These are phyloP conservation scores for Endotrypanum monterogeii DNA, from an alignment of 208 protist species.

Conservation along the genomic window DNA sequence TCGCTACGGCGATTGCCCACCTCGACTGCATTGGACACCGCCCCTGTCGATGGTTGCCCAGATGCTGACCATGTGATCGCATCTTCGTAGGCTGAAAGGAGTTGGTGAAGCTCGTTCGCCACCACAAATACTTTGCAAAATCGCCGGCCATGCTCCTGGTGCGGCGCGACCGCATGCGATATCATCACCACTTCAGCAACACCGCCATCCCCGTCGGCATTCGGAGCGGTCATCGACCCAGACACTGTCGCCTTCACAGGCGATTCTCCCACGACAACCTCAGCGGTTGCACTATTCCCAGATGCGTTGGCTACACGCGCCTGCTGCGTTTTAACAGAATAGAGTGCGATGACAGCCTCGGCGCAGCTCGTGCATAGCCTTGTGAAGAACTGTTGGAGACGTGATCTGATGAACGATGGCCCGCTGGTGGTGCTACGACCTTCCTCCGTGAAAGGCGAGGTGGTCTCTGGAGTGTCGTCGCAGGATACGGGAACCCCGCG, in stretches of 20 bases:
- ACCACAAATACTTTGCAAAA: conserved; percentile 1
- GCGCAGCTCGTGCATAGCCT: conserved; percentile 11
- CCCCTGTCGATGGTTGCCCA: background rate
- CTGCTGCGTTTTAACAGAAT: background rate
- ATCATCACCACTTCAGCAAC: background rate
- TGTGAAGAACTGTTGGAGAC: background rate
- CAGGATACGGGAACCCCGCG: background rate
- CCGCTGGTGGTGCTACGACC: background rate
- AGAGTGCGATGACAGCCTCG: background rate
- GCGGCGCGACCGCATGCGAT: background rate
- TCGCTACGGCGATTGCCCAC: background rate
- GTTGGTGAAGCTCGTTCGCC: conserved; percentile 9
- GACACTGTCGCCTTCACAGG: background rate
- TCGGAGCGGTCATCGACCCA: background rate
- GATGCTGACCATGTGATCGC: background rate
- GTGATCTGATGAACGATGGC: background rate
- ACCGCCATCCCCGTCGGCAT: background rate
- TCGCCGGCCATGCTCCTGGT: conserved; percentile 7
- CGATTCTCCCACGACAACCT: background rate
- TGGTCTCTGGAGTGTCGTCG: background rate
- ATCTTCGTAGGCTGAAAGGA: background rate
- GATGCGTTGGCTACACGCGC: background rate
- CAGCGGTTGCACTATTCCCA: background rate
- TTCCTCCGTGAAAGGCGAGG: background rate
- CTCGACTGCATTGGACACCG: background rate